Conservation (phyloP, 2,329 filamentous ascomycete species). For the Phialocephala subalpina region DNA sequence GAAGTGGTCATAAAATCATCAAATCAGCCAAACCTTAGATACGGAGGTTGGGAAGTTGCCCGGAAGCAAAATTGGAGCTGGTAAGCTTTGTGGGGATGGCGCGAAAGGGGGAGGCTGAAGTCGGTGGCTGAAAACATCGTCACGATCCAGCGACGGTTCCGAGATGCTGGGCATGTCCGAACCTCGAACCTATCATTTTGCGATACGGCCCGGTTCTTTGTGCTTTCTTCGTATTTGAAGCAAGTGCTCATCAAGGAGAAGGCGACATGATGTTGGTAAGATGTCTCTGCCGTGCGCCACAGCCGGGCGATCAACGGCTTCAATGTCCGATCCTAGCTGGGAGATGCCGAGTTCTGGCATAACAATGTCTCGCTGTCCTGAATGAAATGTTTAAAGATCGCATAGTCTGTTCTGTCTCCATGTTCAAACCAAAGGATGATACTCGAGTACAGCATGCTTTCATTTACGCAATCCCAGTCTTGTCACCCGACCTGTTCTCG, state of each 20-base stretch:
- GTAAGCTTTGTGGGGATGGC: neutral
- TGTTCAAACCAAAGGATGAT: neutral
- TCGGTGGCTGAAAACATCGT: too few species aligned
- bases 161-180: too few species aligned
- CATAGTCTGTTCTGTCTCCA: neutral
- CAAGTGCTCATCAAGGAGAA: too few species aligned
- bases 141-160: too few species aligned
- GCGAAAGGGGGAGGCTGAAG: neutral
- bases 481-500: constrained; percentile 37
- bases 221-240: too few species aligned
- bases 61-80: neutral
- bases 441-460: neutral
- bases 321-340: neutral
- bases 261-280: too few species aligned
- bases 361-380: too few species aligned
- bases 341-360: too few species aligned
- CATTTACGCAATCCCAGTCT: constrained; percentile 36
- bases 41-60: neutral
- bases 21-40: neutral
- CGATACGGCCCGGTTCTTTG: too few species aligned
- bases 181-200: too few species aligned
- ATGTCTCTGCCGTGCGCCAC: neutral
- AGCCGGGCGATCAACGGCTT: neutral
- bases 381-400: too few species aligned
- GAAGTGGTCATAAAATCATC: neutral